Base-by-base conservation (phyloP, 2,329 filamentous ascomycete genomes). In the Dothistroma septosporum region DNA sequence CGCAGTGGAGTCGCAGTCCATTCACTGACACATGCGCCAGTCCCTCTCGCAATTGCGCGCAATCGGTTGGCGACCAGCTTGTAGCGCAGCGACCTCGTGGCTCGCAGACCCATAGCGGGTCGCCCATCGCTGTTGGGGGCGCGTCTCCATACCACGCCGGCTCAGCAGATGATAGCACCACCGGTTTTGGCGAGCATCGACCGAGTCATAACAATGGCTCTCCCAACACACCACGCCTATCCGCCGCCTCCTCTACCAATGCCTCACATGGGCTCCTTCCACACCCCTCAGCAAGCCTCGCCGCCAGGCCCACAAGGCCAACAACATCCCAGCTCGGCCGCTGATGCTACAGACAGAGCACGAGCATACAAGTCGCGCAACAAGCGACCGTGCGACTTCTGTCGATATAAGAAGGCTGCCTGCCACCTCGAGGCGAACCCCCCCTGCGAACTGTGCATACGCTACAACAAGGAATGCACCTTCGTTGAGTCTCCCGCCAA, bases 321-420 rank as follows among this genome's bases (percentile, higher is more conserved):
- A 32, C 32, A 46, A 7, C 52, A 55, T 37, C 60, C 50, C 56
- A 53, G 58, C 57, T 57, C 59, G 11, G 53, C 60, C 28, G 55
- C 28, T n/a, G 48, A 59, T 37, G 57, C 44, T 14, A 66, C 65
- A 50, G 72, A 73, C 55, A 67, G 72, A 58, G 70, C 72, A 44
- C 62, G 72, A 61, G 71, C 70, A 37, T 74, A 74, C 69, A 74
- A 74, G 66, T 73, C 70, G 55, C 68, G 73, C 21, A 74, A 73
- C 61, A 74, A 73, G 65, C 70, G 78, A 44, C 78, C 78, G 4
- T 80, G 78, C 67, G 78, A 80, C 64, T 79, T 79, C 65, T 80
- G 77, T 62, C 73, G 77, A 11, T 76, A 75, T 19, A 75, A 78
- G 59, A 78, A 79, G 64, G 76, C 77, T 0, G 77, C 77, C 10